phyloP scores from a whole-genome alignment of 2,329 filamentous ascomycete genomes.

The Dactylellina parvicollis region DNA sequence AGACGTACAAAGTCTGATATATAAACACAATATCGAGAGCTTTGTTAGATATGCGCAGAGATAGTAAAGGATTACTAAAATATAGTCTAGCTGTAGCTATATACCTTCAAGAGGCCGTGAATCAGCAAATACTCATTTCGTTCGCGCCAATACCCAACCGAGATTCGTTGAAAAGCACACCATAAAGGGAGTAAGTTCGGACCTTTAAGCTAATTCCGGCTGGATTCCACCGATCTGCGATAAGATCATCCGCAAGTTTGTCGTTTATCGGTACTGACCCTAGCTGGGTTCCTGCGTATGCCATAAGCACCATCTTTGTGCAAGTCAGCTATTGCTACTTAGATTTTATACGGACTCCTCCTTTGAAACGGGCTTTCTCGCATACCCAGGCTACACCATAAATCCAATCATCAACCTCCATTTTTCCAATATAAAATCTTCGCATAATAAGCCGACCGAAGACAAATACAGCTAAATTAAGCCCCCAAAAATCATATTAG shows the following conservation, averaged over 20 bases:
- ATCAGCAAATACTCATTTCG: not conserved
- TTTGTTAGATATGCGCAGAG: constrained; percentile 46
- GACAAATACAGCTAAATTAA: constrained; percentile 18
- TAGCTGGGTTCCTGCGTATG: constrained; percentile 25
- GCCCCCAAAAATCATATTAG: not conserved
- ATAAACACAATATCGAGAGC: constrained; percentile 30
- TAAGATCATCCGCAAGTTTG: not conserved
- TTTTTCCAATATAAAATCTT: constrained; percentile 21
- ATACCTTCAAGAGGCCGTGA: no score
- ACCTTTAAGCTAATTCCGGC: constrained; percentile 8
- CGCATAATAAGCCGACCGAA: constrained; percentile 9
- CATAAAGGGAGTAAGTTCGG: not conserved
- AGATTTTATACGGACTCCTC: not conserved
- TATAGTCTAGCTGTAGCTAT: constrained; percentile 28
- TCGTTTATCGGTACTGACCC: not conserved
- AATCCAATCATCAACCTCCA: constrained; percentile 36
- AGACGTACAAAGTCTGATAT: constrained; percentile 37
- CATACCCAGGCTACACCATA: constrained; percentile 39
- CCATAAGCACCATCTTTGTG: constrained; percentile 23
- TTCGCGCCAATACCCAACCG: not conserved
- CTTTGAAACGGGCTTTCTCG: not conserved
- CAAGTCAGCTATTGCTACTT: not conserved
- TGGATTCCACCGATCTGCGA: not conserved
- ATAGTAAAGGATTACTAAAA: constrained; percentile 37
- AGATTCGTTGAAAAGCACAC: not conserved